These are phyloP conservation scores for Alternaria novae-zelandiae DNA, from an alignment of 2,329 filamentous ascomycete species.

Conservation along the genomic window DNA sequence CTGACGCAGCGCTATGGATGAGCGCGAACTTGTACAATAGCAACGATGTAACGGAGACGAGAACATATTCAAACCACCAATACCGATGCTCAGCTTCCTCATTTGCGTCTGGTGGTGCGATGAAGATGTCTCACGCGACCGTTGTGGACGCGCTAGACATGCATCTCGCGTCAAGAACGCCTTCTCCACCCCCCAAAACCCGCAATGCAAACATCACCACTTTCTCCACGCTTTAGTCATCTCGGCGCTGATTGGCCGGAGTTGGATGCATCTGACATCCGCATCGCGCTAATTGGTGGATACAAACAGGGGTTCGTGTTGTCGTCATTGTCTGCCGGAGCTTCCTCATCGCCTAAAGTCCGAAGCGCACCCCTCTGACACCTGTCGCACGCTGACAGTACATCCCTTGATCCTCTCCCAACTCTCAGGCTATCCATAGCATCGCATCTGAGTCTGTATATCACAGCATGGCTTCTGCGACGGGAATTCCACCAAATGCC, in stretches of 20 bases:
- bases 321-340: constrained; percentile 25
- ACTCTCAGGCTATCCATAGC: background rate
- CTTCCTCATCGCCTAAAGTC: constrained; percentile 21
- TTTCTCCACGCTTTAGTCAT: constrained; percentile 5
- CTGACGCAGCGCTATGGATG: background rate
- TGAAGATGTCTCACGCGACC: constrained; percentile 4
- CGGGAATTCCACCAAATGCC: constrained; percentile 65
- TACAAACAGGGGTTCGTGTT: constrained; percentile 14
- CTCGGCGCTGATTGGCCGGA: constrained; percentile 7
- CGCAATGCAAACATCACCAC: constrained; percentile 19
- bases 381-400: constrained; percentile 1
- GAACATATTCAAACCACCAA: constrained; percentile 1
- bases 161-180: background rate
- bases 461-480: constrained; percentile 69
- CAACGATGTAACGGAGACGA: background rate
- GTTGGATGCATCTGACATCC: background rate
- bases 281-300: constrained; percentile 20
- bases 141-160: background rate
- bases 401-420: background rate
- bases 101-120: background rate
- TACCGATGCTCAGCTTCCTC: background rate
- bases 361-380: constrained; percentile 14
- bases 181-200: background rate
- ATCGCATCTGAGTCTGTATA: background rate
- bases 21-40: constrained; percentile 17